These are phyloP conservation scores for Aspergillus mulundensis DNA, from an alignment of 495 filamentous ascomycete genomes.

Conservation along the genomic window DNA sequence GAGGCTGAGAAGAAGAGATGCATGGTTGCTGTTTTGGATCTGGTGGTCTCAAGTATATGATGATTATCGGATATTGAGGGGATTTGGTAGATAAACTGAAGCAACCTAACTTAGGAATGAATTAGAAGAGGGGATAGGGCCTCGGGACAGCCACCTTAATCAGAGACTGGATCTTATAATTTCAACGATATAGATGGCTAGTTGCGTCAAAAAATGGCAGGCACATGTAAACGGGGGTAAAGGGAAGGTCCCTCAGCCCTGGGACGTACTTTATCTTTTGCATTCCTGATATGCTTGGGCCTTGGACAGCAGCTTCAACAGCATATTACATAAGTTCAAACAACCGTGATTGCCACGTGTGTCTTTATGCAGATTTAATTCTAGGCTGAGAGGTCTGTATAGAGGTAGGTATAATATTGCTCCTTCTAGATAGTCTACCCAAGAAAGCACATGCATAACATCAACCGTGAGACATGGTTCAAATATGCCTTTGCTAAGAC, in stretches of 20 bases:
- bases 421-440: not conserved
- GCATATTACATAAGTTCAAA: not conserved
- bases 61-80: not conserved
- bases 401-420: not conserved
- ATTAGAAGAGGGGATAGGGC: not conserved
- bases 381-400: not conserved
- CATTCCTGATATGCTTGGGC: not conserved
- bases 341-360: not conserved
- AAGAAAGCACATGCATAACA: not conserved
- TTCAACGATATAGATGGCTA: not conserved
- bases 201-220: not conserved
- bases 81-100: not conserved
- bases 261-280: not conserved
- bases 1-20: conserved; percentile 16
- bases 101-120: not conserved
- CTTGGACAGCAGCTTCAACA: not conserved
- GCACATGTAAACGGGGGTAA: not conserved
- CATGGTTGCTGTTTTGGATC: conserved; percentile 17
- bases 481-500: not conserved
- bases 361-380: not conserved
- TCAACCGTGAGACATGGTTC: not conserved
- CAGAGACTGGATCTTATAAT: too few species aligned
- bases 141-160: too few species aligned
- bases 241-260: not conserved
- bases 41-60: not conserved